phyloP scores from a whole-genome alignment of 805 yeast genomes.

The Wickerhamiella alocasiicola region DNA sequence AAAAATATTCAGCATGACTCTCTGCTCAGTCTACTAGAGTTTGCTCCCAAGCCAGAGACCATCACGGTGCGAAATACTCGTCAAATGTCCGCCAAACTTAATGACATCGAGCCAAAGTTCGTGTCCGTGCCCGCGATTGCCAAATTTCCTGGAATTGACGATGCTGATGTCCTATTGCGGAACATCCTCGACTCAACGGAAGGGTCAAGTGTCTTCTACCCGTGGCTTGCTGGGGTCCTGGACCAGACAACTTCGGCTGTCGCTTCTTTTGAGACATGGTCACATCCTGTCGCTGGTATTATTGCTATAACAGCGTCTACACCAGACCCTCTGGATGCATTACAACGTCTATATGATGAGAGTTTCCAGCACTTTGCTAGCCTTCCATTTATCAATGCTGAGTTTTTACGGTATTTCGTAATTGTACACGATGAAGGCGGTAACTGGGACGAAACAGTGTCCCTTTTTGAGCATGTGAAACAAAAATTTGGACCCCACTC shows the following conservation, averaged over 20 bases:
- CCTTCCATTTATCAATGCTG: constrained; percentile 55
- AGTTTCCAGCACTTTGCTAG: constrained; percentile 28
- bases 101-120: constrained; percentile 36
- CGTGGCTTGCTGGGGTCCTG: constrained; percentile 7
- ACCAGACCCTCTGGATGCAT: constrained; percentile 44
- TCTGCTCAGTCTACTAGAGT: constrained; percentile 1
- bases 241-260: neutral
- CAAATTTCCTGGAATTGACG: constrained; percentile 10
- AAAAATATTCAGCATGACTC: constrained; percentile 4
- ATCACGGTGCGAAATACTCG: constrained; percentile 40
- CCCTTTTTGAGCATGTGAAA: constrained; percentile 32
- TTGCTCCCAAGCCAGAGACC: constrained; percentile 25
- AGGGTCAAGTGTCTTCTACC: neutral
- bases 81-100: constrained; percentile 37
- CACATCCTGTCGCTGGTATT: constrained; percentile 73
- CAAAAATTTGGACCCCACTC: constrained; percentile 28
- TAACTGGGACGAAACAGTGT: constrained; percentile 34
- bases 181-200: constrained; percentile 9
- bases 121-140: constrained; percentile 29
- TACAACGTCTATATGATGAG: constrained; percentile 40
- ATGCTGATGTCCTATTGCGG: constrained; percentile 11
- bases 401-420: constrained; percentile 44
- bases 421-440: constrained; percentile 38
- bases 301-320: constrained; percentile 51
- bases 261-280: constrained; percentile 46